Conservation (phyloP, 2,329 filamentous ascomycete species). For the Corynespora cassiicola region DNA sequence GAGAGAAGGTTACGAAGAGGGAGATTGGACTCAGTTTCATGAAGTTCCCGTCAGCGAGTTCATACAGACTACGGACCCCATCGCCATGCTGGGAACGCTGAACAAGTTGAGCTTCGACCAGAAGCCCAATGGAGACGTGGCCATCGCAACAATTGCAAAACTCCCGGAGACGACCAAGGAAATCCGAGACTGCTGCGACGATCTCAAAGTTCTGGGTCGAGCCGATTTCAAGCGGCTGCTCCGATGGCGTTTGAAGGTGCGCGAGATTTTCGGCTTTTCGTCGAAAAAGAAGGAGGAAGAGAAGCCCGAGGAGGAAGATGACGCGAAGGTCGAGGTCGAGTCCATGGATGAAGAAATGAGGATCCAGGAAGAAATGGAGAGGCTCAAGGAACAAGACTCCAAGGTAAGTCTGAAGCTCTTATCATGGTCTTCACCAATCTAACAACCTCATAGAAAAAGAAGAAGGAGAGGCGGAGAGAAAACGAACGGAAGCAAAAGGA, state of each 20-base stretch:
- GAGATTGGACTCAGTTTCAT: conserved; percentile 91
- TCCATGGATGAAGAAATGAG: conserved; percentile 94
- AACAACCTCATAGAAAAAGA: no score
- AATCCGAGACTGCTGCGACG: conserved; percentile 65
- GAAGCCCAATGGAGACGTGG: conserved; percentile 77
- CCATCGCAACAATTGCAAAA: conserved; percentile 82
- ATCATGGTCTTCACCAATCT: no score
- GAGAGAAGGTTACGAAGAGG: conserved; percentile 96
- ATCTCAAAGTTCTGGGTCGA: conserved; percentile 86
- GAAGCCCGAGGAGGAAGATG: conserved; percentile 52
- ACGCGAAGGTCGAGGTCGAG: conserved; percentile 70
- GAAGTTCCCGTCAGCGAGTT: conserved; percentile 89
- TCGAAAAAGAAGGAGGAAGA: conserved; percentile 70
- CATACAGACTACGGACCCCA: conserved; percentile 91
- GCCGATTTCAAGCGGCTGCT: conserved; percentile 93
- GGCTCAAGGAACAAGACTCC: conserved; percentile 78
- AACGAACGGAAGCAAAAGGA: conserved; percentile 96
- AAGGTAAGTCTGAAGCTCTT: no score
- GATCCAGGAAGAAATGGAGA: conserved; percentile 86
- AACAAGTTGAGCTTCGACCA: conserved; percentile 87
- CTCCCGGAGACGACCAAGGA: conserved; percentile 71
- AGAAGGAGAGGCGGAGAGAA: conserved; percentile 82
- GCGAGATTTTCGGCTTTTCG: conserved; percentile 88
- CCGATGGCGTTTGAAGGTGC: conserved; percentile 86
- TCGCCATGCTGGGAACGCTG: conserved; percentile 84